Conservation (phyloP, 2,329 filamentous ascomycete genomes). For the Diaporthe ampelina region DNA sequence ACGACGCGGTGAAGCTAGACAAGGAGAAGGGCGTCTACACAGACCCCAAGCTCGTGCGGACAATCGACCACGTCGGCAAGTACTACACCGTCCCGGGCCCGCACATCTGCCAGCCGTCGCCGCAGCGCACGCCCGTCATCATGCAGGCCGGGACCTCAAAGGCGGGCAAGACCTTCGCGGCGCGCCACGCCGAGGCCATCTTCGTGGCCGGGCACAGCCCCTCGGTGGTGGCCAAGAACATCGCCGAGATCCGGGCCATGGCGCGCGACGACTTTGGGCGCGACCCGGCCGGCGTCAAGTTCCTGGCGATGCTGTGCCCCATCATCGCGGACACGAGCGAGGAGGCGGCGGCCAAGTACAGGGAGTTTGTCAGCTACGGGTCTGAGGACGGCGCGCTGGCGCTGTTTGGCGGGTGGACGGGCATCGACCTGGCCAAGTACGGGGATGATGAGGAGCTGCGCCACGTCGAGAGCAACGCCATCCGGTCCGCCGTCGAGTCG, state of each 20-base stretch:
- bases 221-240: constrained; percentile 65
- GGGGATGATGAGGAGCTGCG: constrained; percentile 74
- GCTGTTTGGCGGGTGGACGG: constrained; percentile 77
- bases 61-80: constrained; percentile 76
- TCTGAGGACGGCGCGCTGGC: constrained; percentile 74
- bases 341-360: constrained; percentile 70
- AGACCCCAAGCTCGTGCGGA: constrained; percentile 64
- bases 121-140: constrained; percentile 74
- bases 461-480: constrained; percentile 72
- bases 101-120: constrained; percentile 72
- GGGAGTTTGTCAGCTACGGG: constrained; percentile 67
- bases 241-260: constrained; percentile 68
- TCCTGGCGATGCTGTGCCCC: constrained; percentile 70
- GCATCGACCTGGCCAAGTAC: constrained; percentile 73
- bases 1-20: constrained; percentile 74
- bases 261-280: constrained; percentile 64
- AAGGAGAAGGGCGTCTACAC: constrained; percentile 71
- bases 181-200: constrained; percentile 75
- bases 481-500: constrained; percentile 63
- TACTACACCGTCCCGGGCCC: constrained; percentile 74
- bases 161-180: constrained; percentile 71
- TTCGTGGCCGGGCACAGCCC: constrained; percentile 73
- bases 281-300: constrained; percentile 70
- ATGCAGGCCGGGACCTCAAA: constrained; percentile 75
- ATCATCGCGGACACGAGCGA: constrained; percentile 72